Percentiles rank a stretch among this genome's conserved stretches.
Evolutionary conservation across 495 filamentous ascomycete species (phyloP).

Genomic region (Neurospora sp.): DNA sequence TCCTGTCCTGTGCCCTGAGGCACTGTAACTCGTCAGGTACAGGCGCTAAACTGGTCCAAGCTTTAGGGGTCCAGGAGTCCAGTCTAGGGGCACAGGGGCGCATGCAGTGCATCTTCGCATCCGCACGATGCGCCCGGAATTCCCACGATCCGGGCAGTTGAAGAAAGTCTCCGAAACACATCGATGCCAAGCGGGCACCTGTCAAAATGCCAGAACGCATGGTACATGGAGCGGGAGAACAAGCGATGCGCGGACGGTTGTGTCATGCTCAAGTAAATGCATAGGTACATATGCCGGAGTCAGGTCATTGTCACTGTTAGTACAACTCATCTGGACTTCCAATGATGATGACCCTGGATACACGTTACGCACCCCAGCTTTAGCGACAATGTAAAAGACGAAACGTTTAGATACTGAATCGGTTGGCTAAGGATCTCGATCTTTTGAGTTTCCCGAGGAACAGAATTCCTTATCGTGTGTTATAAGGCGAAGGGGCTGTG

Average conservation of each 20-base stretch:
- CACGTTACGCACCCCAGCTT: background rate
- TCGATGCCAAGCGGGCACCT: background rate
- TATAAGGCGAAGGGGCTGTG: background rate
- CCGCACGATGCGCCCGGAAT: background rate
- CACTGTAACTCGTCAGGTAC: background rate
- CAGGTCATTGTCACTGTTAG: background rate
- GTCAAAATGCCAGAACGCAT: background rate
- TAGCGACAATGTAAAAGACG: background rate
- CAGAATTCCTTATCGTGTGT: background rate
- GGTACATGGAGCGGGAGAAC: background rate
- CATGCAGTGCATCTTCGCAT: background rate
- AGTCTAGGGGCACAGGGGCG: too few species aligned
- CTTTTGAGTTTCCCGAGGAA: background rate
- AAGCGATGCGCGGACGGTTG: background rate
- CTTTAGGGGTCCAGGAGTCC: background rate
- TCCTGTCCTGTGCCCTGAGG: background rate
- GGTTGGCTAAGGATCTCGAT: background rate
- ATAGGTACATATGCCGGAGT: background rate
- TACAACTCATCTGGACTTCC: background rate
- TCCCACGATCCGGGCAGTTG: background rate
- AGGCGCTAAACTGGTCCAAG: background rate
- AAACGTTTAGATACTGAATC: background rate
- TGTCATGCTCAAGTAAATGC: background rate
- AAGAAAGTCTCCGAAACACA: background rate
- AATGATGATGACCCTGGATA: background rate